Percentiles rank a stretch among this genome's conserved stretches.
These are phyloP conservation scores for Rhododendron vialii DNA, from an alignment of 148 eudicot genomes.

Conservation along the genomic window DNA sequence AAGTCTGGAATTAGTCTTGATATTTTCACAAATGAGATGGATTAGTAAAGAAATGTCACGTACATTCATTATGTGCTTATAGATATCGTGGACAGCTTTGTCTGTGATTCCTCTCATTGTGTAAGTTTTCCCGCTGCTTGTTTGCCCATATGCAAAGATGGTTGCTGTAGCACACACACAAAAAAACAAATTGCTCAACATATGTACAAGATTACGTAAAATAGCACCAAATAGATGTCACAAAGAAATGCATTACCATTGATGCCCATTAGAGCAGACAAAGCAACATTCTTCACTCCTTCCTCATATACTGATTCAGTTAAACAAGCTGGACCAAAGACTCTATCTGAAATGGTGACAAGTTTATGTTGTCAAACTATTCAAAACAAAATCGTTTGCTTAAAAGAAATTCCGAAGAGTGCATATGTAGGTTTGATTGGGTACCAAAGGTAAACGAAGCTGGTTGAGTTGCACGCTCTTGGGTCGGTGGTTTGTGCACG, in stretches of 20 bases:
- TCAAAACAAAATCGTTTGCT: not conserved
- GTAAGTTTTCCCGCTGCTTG: constrained; percentile 95
- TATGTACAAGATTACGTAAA: not conserved
- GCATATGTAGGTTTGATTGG: not conserved
- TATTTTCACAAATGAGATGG: not conserved
- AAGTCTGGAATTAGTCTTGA: not conserved
- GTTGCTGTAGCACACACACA: constrained; percentile 51
- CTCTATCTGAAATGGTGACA: constrained; percentile 55
- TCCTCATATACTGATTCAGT: constrained; percentile 84
- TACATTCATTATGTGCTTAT: constrained; percentile 58
- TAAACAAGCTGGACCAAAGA: constrained; percentile 62
- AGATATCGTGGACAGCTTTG: constrained; percentile 71
- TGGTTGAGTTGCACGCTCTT: constrained; percentile 61
- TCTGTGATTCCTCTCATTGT: constrained; percentile 97
- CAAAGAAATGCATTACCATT: constrained; percentile 54
- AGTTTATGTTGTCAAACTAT: not conserved
- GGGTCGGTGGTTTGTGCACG: constrained; percentile 38
- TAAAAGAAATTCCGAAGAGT: not conserved
- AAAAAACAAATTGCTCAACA: not conserved
- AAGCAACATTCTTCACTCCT: constrained; percentile 83
- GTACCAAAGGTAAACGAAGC: constrained; percentile 74
- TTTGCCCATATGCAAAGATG: constrained; percentile 96
- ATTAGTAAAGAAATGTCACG: constrained; percentile 7
- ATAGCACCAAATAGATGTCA: not conserved
- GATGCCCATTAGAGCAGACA: constrained; percentile 86